Evolutionary conservation across 495 filamentous ascomycete genomes (phyloP).

Genomic region (Parathielavia hyrcaniae): DNA sequence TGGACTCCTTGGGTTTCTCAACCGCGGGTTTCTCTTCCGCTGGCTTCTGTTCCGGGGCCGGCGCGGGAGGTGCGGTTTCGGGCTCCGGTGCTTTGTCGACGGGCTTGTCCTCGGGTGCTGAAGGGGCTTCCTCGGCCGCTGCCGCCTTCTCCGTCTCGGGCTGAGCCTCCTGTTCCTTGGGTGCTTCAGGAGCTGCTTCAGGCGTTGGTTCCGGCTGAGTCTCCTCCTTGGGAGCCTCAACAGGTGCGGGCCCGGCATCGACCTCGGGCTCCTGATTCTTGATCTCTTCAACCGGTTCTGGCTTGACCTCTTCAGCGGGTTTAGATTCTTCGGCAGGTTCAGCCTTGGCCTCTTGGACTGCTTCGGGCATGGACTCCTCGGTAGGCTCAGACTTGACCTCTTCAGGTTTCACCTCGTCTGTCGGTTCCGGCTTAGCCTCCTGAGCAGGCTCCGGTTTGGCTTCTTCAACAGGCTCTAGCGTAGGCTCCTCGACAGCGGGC

Average conservation of each 20-base stretch:
- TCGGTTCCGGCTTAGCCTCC: slow-evolving; percentile 8
- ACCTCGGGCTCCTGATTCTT: slow-evolving; percentile 7
- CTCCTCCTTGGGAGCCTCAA: slow-evolving; percentile 16
- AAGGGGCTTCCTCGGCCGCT: slow-evolving; percentile 5
- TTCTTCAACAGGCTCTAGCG: neutral
- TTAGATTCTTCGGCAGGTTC: slow-evolving; percentile 12
- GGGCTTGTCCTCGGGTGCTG: slow-evolving; percentile 9
- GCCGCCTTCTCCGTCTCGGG: slow-evolving; percentile 6
- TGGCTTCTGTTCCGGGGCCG: neutral
- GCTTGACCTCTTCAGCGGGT: slow-evolving; percentile 5
- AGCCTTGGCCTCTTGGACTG: slow-evolving; percentile 10
- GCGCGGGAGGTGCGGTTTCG: slow-evolving; percentile 1
- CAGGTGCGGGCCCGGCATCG: slow-evolving; percentile 1
- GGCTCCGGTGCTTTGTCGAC: neutral
- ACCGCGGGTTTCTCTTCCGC: neutral
- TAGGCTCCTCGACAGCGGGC: slow-evolving; percentile 1
- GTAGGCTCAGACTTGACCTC: slow-evolving; percentile 2
- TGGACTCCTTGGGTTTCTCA: slow-evolving; percentile 18
- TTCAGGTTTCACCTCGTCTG: neutral
- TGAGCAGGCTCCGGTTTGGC: slow-evolving; percentile 12
- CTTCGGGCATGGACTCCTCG: slow-evolving; percentile 11
- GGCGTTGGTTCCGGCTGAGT: slow-evolving; percentile 8
- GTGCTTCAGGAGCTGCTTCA: slow-evolving; percentile 8
- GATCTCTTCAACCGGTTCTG: slow-evolving; percentile 11
- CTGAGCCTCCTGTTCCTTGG: slow-evolving; percentile 8